These are phyloP conservation scores for Fusarium beomiforme DNA, from an alignment of 2,329 filamentous ascomycete species.

Conservation along the genomic window DNA sequence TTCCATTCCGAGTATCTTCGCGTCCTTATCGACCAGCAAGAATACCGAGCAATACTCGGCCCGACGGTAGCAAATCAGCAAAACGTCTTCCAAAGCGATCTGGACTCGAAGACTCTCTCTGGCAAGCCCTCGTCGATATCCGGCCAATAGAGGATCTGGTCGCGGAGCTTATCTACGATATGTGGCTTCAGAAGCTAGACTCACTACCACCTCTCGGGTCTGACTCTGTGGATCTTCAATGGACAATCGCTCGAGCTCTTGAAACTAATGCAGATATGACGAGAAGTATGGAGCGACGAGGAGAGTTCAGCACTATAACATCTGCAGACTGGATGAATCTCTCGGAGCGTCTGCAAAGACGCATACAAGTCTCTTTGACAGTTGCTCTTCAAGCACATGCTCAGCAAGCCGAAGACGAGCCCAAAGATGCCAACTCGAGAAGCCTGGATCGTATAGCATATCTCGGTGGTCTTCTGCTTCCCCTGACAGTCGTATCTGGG, in stretches of 20 bases:
- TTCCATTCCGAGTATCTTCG: slow-evolving; percentile 12
- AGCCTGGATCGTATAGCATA: slow-evolving; percentile 60
- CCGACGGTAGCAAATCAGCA: neutral
- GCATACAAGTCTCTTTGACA: slow-evolving; percentile 32
- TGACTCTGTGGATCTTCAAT: slow-evolving; percentile 26
- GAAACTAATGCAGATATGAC: slow-evolving; percentile 41
- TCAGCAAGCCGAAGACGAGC: slow-evolving; percentile 6
- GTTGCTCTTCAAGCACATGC: slow-evolving; percentile 8
- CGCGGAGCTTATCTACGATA: slow-evolving; percentile 40
- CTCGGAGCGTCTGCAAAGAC: slow-evolving; percentile 35
- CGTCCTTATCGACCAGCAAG: slow-evolving; percentile 12
- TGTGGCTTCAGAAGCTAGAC: slow-evolving; percentile 41
- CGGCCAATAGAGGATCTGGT: slow-evolving; percentile 30
- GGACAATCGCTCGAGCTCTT: slow-evolving; percentile 35
- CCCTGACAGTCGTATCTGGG: slow-evolving; percentile 58
- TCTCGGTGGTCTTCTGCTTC: slow-evolving; percentile 60
- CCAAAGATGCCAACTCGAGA: slow-evolving; percentile 49
- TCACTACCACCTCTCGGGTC: slow-evolving; percentile 26
- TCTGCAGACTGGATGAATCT: slow-evolving; percentile 38
- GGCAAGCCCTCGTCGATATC: slow-evolving; percentile 27
- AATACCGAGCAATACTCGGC: neutral
- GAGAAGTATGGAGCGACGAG: slow-evolving; percentile 31
- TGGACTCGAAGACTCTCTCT: slow-evolving; percentile 32
- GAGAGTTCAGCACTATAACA: slow-evolving; percentile 19
- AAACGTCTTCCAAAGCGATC: slow-evolving; percentile 20